Evolutionary conservation across 768 basidiomycete species (phyloP).

Genomic region (Steccherinum ochraceum): DNA sequence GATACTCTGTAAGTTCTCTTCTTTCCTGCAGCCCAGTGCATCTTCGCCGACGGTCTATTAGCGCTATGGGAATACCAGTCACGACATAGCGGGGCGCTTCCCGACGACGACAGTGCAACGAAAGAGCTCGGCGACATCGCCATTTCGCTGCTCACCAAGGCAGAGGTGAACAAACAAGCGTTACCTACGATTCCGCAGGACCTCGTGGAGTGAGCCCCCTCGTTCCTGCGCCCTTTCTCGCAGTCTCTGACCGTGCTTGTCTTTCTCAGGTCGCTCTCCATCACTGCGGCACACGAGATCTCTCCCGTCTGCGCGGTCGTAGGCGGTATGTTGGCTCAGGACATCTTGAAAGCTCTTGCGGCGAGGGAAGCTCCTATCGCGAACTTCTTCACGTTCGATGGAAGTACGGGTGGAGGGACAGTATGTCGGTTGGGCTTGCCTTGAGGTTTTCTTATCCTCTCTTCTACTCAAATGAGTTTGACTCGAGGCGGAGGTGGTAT

Average conservation of each 20-base stretch:
- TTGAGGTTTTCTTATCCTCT: no score
- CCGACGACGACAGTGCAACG: conserved; percentile 39
- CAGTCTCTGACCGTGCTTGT: not conserved
- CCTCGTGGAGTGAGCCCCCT: conserved; percentile 51
- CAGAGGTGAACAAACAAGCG: conserved; percentile 67
- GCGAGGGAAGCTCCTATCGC: conserved; percentile 90
- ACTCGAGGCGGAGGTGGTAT: no score
- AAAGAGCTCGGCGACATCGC: conserved; percentile 60
- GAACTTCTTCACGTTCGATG: conserved; percentile 89
- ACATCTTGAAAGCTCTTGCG: conserved; percentile 86
- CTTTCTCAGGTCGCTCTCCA: conserved; percentile 50
- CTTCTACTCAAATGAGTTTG: no score
- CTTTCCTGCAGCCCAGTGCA: no score
- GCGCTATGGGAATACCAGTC: conserved; percentile 83
- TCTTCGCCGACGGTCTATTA: no score
- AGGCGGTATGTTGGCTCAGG: conserved; percentile 92
- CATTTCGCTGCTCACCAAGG: conserved; percentile 50
- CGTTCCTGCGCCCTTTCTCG: not conserved
- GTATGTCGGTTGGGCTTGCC: conserved; percentile 49
- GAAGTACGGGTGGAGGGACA: conserved; percentile 68
- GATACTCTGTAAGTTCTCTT: conserved; percentile 53
- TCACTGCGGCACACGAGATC: conserved; percentile 77
- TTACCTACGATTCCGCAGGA: conserved; percentile 50
- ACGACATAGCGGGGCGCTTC: conserved; percentile 48
- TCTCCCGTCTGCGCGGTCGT: conserved; percentile 92